Conservation (phyloP, 768 basidiomycete species). For the Mycena rebaudengoi region DNA sequence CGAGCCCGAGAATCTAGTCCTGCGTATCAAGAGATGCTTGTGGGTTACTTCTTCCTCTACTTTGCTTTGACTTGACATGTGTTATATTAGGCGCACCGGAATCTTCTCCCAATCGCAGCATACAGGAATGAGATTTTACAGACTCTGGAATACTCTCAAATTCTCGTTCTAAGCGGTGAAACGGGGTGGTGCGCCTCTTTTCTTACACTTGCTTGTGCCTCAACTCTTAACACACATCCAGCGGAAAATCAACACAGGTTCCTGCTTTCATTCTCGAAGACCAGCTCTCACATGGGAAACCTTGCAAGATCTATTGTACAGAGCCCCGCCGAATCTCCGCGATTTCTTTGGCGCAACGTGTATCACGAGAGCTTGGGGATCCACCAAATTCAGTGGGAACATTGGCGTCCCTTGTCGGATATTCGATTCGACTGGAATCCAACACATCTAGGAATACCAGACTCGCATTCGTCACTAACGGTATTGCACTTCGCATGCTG, state of each 20-base stretch:
- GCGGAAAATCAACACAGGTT: constrained; percentile 97
- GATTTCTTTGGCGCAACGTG: constrained; percentile 93
- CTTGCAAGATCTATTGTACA: constrained; percentile 93
- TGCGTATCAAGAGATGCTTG: constrained; percentile 90
- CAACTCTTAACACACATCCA: constrained; percentile 38
- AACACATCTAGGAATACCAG: constrained; percentile 82
- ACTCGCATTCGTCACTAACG: constrained; percentile 89
- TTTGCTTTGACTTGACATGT: constrained; percentile 5
- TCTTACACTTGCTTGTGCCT: not conserved
- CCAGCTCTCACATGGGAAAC: constrained; percentile 78
- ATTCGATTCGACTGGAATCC: constrained; percentile 93
- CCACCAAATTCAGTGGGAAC: constrained; percentile 81
- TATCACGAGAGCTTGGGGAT: constrained; percentile 93
- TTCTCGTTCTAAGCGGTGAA: constrained; percentile 81
- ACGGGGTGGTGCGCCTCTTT: constrained; percentile 46
- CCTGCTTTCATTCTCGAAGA: constrained; percentile 95
- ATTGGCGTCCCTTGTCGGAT: constrained; percentile 83
- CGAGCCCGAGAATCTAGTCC: constrained; percentile 64
- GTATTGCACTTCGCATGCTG: constrained; percentile 97
- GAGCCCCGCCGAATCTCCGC: constrained; percentile 97
- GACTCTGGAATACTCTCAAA: constrained; percentile 76
- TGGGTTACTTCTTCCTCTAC: constrained; percentile 45
- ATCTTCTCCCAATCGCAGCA: constrained; percentile 83
- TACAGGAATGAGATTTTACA: constrained; percentile 79
- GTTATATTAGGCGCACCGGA: constrained; percentile 69